phyloP scores from a whole-genome alignment of 495 filamentous ascomycete genomes.

The Lepidopterella palustris region DNA sequence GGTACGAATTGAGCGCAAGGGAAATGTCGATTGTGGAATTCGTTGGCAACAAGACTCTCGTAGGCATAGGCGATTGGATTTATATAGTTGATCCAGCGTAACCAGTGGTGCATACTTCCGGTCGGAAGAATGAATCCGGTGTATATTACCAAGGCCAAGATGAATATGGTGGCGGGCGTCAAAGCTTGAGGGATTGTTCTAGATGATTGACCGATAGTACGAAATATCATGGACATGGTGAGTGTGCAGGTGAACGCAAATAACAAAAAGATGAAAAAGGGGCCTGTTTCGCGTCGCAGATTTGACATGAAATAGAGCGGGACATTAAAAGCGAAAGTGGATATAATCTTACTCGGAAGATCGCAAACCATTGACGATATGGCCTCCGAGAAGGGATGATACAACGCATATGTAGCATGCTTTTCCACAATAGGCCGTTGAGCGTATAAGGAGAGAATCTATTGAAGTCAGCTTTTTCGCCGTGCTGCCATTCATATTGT shows the following conservation, averaged over 20 bases:
- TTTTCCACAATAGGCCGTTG: constrained; percentile 90
- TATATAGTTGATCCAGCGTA: constrained; percentile 48
- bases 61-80: constrained; percentile 32
- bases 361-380: constrained; percentile 71
- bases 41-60: constrained; percentile 20
- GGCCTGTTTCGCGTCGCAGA: constrained; percentile 59
- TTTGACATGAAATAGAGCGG: constrained; percentile 79
- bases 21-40: constrained; percentile 19
- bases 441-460: constrained; percentile 68
- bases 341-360: constrained; percentile 52
- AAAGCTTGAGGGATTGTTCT: constrained; percentile 8
- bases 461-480: not conserved
- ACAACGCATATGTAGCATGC: constrained; percentile 75
- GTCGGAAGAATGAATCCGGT: constrained; percentile 81
- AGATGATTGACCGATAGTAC: constrained; percentile 50
- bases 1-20: constrained; percentile 12
- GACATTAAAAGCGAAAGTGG: constrained; percentile 53
- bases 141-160: constrained; percentile 72
- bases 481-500: not conserved
- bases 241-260: constrained; percentile 54
- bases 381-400: constrained; percentile 81
- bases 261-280: constrained; percentile 75
- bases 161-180: constrained; percentile 41
- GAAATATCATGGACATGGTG: constrained; percentile 68
- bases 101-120: constrained; percentile 53